These are phyloP conservation scores for Syncephalastrum monosporum DNA, from an alignment of 371 early-diverging fungal genomes.

Conservation along the genomic window DNA sequence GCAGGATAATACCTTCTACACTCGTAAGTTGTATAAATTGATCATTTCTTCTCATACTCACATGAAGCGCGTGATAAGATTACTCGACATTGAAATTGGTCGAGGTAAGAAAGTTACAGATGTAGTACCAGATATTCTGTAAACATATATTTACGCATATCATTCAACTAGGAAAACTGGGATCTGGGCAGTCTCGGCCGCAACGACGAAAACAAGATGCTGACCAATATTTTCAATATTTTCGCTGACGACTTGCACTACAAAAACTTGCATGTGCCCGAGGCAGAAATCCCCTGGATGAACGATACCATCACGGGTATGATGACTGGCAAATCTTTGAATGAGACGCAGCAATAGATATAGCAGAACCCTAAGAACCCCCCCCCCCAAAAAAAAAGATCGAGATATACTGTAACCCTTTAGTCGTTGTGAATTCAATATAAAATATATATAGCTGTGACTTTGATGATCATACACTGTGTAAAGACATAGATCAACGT, in stretches of 20 bases:
- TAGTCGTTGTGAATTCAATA: no score
- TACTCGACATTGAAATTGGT: constrained; percentile 49
- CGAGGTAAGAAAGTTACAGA: no score
- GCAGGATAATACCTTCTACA: constrained; percentile 34
- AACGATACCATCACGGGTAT: constrained; percentile 38
- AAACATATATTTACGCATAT: neutral
- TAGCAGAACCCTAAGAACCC: no score
- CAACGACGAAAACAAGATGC: constrained; percentile 7
- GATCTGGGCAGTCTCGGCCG: constrained; percentile 25
- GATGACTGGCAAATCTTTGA: constrained; percentile 30
- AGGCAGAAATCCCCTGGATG: constrained; percentile 21
- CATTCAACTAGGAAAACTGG: constrained; percentile 13
- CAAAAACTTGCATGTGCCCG: constrained; percentile 33
- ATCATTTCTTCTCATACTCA: no score
- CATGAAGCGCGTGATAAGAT: constrained; percentile 33
- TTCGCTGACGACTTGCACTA: constrained; percentile 29
- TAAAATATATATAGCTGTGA: no score
- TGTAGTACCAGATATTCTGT: neutral
- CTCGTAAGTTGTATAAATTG: no score
- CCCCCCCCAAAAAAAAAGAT: no score
- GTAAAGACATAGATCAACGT: no score
- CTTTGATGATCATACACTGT: no score
- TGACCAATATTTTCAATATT: constrained; percentile 33
- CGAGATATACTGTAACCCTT: no score
- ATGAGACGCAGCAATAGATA: constrained; percentile 15